Evolutionary conservation across 805 yeast species (phyloP).

Genomic region (Metschnikowia kunwiensis): DNA sequence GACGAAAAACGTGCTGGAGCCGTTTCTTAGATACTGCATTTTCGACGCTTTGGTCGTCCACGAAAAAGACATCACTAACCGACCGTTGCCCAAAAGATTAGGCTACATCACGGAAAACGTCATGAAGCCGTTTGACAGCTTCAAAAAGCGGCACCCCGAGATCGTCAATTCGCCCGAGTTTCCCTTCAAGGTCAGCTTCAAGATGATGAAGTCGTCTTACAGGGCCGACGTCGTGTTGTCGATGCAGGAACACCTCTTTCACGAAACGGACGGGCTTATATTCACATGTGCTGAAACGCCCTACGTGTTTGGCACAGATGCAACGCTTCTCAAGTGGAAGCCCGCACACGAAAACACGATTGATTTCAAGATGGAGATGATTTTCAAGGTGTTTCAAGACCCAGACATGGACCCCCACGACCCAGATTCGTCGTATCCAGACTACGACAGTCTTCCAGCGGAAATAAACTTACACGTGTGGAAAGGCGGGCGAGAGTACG

Average conservation of each 20-base stretch:
- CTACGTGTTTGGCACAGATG: conserved; percentile 85
- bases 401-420: conserved; percentile 63
- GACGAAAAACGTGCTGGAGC: conserved; percentile 53
- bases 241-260: conserved; percentile 69
- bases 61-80: conserved; percentile 63
- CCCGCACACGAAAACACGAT: conserved; percentile 94
- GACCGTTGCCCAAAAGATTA: conserved; percentile 74
- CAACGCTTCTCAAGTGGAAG: conserved; percentile 88
- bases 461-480: conserved; percentile 64
- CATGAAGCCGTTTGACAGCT: conserved; percentile 74
- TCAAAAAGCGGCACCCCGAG: conserved; percentile 68
- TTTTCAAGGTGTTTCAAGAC: conserved; percentile 58
- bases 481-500: conserved; percentile 66
- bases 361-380: conserved; percentile 72
- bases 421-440: conserved; percentile 67
- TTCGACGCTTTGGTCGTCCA: conserved; percentile 90
- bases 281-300: conserved; percentile 90
- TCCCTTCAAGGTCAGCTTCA: conserved; percentile 84
- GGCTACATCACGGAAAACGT: conserved; percentile 83
- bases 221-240: conserved; percentile 72
- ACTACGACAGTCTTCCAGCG: conserved; percentile 77
- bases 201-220: conserved; percentile 82
- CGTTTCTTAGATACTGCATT: conserved; percentile 66
- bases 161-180: conserved; percentile 59
- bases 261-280: conserved; percentile 90